Conservation (phyloP, 2,329 filamentous ascomycete species). For the Fusarium nygamai region DNA sequence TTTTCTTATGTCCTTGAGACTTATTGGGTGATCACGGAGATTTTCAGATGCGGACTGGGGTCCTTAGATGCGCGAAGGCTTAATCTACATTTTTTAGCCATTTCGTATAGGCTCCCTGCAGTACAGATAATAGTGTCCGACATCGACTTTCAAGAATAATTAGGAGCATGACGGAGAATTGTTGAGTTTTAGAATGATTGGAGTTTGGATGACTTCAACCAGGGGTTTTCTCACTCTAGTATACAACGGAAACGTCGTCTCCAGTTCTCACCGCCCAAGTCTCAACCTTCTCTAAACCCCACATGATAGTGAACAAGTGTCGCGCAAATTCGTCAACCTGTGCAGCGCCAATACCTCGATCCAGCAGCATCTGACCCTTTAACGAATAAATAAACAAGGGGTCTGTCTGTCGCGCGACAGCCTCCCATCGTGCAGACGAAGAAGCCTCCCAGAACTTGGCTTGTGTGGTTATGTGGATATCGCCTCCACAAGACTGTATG, state of each 20-base stretch:
- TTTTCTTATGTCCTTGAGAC: no score
- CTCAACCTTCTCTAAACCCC: neutral
- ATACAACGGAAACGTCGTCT: neutral
- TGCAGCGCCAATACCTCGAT: rapidly evolving
- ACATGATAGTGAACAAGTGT: neutral
- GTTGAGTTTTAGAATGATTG: rapidly evolving
- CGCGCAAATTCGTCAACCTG: neutral
- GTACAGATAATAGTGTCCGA: no score
- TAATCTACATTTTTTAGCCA: no score
- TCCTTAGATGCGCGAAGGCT: no score
- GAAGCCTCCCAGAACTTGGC: neutral
- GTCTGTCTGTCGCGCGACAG: neutral
- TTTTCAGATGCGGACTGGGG: no score
- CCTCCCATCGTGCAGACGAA: neutral
- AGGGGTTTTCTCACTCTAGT: rapidly evolving
- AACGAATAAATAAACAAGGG: neutral
- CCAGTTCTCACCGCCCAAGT: neutral
- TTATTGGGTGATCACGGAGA: no score
- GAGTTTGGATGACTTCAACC: rapidly evolving
- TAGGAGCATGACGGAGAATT: no score
- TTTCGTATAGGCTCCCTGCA: no score
- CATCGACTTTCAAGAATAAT: no score
- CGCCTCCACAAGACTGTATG: neutral
- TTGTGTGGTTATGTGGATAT: neutral
- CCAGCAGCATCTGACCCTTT: neutral